phyloP scores from a whole-genome alignment of 2,329 filamentous ascomycete species.

The Intubia oerlemansii region DNA sequence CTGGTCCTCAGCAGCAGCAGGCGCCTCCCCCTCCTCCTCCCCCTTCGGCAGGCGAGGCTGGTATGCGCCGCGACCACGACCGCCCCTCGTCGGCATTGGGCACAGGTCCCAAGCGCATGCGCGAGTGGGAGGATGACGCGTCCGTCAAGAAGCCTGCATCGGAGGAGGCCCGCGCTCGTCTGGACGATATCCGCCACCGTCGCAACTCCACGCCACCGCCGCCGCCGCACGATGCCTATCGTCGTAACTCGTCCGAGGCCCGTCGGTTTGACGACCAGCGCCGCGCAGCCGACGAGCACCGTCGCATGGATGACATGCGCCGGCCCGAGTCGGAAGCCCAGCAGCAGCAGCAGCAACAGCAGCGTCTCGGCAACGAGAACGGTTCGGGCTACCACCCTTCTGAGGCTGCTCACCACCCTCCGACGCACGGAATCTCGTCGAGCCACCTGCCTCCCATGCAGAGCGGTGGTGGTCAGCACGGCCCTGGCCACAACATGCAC shows the following conservation, averaged over 20 bases:
- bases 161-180: slow-evolving; percentile 67
- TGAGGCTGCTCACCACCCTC: slow-evolving; percentile 73
- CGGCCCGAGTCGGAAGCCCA: slow-evolving; percentile 26
- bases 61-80: slow-evolving; percentile 41
- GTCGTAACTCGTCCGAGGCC: slow-evolving; percentile 57
- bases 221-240: slow-evolving; percentile 45
- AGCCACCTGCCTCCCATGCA: slow-evolving; percentile 43
- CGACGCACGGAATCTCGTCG: slow-evolving; percentile 35
- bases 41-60: slow-evolving; percentile 32
- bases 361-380: slow-evolving; percentile 48
- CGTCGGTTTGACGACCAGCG: slow-evolving; percentile 43
- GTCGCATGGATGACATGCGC: slow-evolving; percentile 33
- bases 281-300: slow-evolving; percentile 31
- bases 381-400: slow-evolving; percentile 79
- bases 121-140: slow-evolving; percentile 88
- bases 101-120: slow-evolving; percentile 63
- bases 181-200: slow-evolving; percentile 67
- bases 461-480: no score
- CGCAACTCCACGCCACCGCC: slow-evolving; percentile 63
- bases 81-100: slow-evolving; percentile 63
- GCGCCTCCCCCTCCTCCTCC: slow-evolving; percentile 33
- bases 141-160: slow-evolving; percentile 67
- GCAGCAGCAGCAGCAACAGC: no score
- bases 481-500: slow-evolving; percentile 28
- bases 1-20: slow-evolving; percentile 32